These are phyloP conservation scores for Fraxinus cuspidata DNA, from an alignment of 257 asterid species.

Conservation along the genomic window DNA sequence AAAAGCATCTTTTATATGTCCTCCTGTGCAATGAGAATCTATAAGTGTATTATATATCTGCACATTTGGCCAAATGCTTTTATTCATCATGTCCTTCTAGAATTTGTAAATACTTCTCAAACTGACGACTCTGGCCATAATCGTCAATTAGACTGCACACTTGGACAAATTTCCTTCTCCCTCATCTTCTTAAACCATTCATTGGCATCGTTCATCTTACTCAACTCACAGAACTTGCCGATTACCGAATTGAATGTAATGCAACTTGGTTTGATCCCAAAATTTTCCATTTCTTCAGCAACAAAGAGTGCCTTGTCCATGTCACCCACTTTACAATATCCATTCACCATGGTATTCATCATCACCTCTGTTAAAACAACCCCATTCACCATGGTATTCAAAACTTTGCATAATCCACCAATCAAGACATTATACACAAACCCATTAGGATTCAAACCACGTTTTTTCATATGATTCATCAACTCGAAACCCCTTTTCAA, in stretches of 20 bases:
- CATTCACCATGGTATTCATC: constrained; percentile 60
- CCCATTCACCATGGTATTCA: constrained; percentile 51
- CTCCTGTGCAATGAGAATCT: constrained; percentile 55
- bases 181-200: constrained; percentile 62
- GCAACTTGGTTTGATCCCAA: constrained; percentile 59
- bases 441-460: constrained; percentile 42
- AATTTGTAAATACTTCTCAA: constrained; percentile 62
- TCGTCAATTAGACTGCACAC: constrained; percentile 60
- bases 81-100: constrained; percentile 69
- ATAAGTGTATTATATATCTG: constrained; percentile 71
- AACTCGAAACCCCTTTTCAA: constrained; percentile 51
- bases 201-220: constrained; percentile 61
- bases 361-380: constrained; percentile 58
- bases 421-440: constrained; percentile 84
- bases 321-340: constrained; percentile 57
- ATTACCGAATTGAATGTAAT: constrained; percentile 66
- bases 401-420: constrained; percentile 74
- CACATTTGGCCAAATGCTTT: constrained; percentile 60
- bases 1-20: constrained; percentile 48
- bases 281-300: constrained; percentile 57
- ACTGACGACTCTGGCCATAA: constrained; percentile 50
- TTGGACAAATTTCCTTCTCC: constrained; percentile 52
- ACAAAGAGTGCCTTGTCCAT: constrained; percentile 52
- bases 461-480: constrained; percentile 46
- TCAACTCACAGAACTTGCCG: constrained; percentile 45